Conservation (phyloP, 805 yeast species). For the Clavispora carvajalis region DNA sequence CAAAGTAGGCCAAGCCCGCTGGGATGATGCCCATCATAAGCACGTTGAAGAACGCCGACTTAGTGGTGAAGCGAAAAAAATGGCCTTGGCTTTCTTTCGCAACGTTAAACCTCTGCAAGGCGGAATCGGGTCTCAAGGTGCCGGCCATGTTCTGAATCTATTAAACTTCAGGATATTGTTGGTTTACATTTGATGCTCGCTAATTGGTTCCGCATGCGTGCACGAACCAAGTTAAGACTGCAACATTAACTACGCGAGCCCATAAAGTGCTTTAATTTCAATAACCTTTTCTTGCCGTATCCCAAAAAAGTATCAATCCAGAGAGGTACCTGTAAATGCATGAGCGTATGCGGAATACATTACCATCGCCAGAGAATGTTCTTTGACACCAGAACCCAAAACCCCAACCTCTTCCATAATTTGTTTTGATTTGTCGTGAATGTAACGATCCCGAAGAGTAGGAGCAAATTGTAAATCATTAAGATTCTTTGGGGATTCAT, state of each 20-base stretch:
- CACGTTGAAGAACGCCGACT: slow-evolving; percentile 30
- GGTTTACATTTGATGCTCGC: slow-evolving; percentile 8
- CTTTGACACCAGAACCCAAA: neutral
- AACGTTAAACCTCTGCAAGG: slow-evolving; percentile 35
- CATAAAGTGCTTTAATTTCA: too few relatives aligned
- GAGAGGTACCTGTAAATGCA: neutral
- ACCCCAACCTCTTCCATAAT: slow-evolving; percentile 10
- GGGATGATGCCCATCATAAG: slow-evolving; percentile 37
- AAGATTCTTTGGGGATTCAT: slow-evolving; percentile 15
- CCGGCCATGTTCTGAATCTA: slow-evolving; percentile 28
- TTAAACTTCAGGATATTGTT: neutral
- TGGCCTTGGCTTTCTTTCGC: slow-evolving; percentile 39
- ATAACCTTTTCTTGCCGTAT: neutral
- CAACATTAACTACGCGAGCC: too few relatives aligned
- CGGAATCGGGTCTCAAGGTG: slow-evolving; percentile 40
- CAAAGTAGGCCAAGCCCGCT: slow-evolving; percentile 29
- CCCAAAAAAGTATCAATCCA: neutral
- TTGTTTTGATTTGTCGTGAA: slow-evolving; percentile 30
- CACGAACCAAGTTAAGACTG: slow-evolving; percentile 11
- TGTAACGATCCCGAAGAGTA: slow-evolving; percentile 33
- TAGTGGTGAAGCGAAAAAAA: slow-evolving; percentile 39
- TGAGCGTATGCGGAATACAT: slow-evolving; percentile 4
- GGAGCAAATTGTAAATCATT: slow-evolving; percentile 23
- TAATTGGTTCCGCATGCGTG: slow-evolving; percentile 14
- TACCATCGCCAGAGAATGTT: slow-evolving; percentile 1